These are phyloP conservation scores for Hordeum pubiflorum DNA, from an alignment of 202 grass and related monocot genomes.

Conservation along the genomic window DNA sequence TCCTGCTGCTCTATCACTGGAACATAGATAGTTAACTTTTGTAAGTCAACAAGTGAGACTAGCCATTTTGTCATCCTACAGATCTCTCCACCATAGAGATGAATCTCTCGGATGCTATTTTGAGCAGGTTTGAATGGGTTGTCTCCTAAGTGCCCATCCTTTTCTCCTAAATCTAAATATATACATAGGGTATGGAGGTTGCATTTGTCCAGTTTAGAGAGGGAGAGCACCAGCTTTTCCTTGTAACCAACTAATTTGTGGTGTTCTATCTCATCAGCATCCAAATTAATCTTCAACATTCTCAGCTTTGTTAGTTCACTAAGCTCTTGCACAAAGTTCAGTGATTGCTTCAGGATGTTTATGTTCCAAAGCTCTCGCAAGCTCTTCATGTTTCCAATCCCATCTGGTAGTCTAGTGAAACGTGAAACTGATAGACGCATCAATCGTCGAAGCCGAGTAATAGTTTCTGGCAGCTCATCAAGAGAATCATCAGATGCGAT, in stretches of 20 bases:
- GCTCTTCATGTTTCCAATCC: too few species aligned
- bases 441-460: background rate
- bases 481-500: too few species aligned
- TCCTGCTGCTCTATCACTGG: background rate
- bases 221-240: background rate
- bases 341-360: background rate
- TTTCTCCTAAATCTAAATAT: background rate
- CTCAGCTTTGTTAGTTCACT: background rate
- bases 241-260: background rate
- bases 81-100: background rate
- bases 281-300: background rate
- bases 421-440: background rate
- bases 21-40: background rate
- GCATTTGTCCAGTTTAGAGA: background rate
- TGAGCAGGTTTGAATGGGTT: background rate
- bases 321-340: background rate
- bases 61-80: background rate
- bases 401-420: too few species aligned
- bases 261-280: background rate
- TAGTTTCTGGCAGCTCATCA: background rate
- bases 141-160: background rate
- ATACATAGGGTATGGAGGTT: background rate
- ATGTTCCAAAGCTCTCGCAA: background rate
- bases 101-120: background rate
- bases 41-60: background rate